Evolutionary conservation across 805 yeast genomes (phyloP), one percentile per base, ranked within the genome.

Genomic region (Lachancea nothofagi): DNA sequence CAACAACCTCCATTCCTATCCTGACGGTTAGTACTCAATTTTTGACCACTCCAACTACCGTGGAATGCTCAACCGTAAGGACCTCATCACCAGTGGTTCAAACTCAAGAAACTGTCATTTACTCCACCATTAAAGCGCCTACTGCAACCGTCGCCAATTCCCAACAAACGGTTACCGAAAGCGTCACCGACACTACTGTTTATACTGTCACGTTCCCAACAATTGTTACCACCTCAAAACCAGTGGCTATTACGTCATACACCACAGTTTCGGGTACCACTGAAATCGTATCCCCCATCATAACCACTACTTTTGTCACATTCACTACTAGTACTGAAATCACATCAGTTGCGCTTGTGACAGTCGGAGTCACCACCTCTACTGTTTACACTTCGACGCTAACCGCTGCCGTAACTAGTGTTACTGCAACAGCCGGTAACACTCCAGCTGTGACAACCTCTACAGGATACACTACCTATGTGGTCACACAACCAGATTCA

Each of bases 1-100:
- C 33, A 3, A 35, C 33, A 2, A n/a, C 12, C 7, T 15, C 26
- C 4, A 36, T 30, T 7, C 23, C 33, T 5, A 15, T 17, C 14
- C 14, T 31, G 5, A 31, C 29, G 12, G 18, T 30, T 15, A 26
- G 23, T 7, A 25, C 40, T 10, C 26, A 30, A 18, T 31, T 33
- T 31, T n/a, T 41, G 10, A 26, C 36, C 12, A 36, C 43, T 2
- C 40, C 43, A n/a, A 20, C 34, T 1, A 21, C 37, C 5, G 18
- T 23, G 9, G 17, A 29, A 8, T 26, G 33, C 15, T 35, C 29
- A 10, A 30, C 44, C 9, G 37, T 41, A 19, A 19, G 15, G 18
- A 33, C 37, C 4, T 33, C 37, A 9, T 33, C 29, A 3, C 37
- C 37, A 2, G 20, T 26, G 19, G 22, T 26, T 10, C 21, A 15